These are phyloP conservation scores for Astraeus odoratus DNA, from an alignment of 768 basidiomycete genomes.

Conservation along the genomic window DNA sequence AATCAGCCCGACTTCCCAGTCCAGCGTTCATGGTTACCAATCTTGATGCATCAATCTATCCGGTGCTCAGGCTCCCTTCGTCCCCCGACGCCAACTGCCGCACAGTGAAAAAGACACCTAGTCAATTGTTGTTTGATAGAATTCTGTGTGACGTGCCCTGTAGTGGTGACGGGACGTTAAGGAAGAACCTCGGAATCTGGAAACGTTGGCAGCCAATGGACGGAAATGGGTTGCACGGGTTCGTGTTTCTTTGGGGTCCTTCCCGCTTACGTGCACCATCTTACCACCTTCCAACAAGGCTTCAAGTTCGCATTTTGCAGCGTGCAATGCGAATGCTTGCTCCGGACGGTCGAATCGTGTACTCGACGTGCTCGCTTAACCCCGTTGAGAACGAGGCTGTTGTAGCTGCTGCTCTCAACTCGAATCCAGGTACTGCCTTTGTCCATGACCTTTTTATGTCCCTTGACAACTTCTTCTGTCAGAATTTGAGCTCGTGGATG, in stretches of 20 bases:
- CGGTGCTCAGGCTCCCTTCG: conserved; percentile 47
- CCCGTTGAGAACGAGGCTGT: conserved; percentile 98
- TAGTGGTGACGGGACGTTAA: conserved; percentile 91
- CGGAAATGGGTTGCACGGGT: conserved; percentile 89
- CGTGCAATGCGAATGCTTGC: conserved; percentile 89
- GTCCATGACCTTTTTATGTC: background rate
- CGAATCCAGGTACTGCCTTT: conserved; percentile 52
- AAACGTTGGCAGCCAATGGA: conserved; percentile 83
- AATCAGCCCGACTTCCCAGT: conserved; percentile 88
- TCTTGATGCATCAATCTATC: conserved; percentile 86
- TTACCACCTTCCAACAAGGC: conserved; percentile 34
- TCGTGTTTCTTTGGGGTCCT: conserved; percentile 16
- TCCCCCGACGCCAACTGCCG: conserved; percentile 20
- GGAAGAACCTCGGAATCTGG: conserved; percentile 97
- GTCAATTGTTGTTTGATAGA: conserved; percentile 76
- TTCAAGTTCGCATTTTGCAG: conserved; percentile 88
- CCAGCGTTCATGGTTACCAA: conserved; percentile 95
- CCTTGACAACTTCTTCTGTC: background rate
- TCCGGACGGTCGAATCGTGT: conserved; percentile 82
- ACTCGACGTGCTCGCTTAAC: conserved; percentile 96
- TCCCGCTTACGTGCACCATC: conserved; percentile 1
- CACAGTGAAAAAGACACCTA: conserved; percentile 31
- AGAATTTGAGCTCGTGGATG: conserved; percentile 79
- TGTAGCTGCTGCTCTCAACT: conserved; percentile 72
- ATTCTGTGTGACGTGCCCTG: conserved; percentile 98